Conservation (phyloP, 2,329 filamentous ascomycete species). For the Penicillium sp. region DNA sequence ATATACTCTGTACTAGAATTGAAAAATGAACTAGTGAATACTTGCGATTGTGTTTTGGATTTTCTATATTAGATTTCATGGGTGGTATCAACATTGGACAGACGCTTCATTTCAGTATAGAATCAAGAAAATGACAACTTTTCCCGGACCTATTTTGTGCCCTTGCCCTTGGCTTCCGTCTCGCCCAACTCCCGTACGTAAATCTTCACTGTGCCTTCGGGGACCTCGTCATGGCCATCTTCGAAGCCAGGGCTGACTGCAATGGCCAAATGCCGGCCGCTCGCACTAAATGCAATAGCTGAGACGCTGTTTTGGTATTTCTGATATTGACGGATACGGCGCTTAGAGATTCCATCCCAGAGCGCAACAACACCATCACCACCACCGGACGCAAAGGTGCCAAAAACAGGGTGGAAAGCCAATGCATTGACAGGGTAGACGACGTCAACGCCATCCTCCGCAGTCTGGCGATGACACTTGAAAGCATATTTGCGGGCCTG, state of each 20-base stretch:
- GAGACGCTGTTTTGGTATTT: slow-evolving; percentile 77
- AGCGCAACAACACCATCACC: slow-evolving; percentile 89
- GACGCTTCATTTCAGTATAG: slow-evolving; percentile 11
- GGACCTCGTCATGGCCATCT: slow-evolving; percentile 74
- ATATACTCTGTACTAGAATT: neutral
- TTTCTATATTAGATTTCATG: slow-evolving; percentile 15
- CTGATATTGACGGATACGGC: slow-evolving; percentile 84
- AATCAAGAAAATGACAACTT: slow-evolving; percentile 2
- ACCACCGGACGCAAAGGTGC: slow-evolving; percentile 85
- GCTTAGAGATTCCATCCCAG: slow-evolving; percentile 89
- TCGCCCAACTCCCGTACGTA: slow-evolving; percentile 81
- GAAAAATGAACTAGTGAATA: slow-evolving; percentile 10
- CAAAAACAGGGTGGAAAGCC: slow-evolving; percentile 77
- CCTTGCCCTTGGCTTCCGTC: slow-evolving; percentile 83
- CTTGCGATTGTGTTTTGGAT: neutral
- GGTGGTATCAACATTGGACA: slow-evolving; percentile 19
- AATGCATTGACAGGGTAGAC: slow-evolving; percentile 91
- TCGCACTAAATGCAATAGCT: slow-evolving; percentile 70
- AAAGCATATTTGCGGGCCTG: slow-evolving; percentile 96
- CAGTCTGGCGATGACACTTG: slow-evolving; percentile 87
- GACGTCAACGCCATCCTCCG: slow-evolving; percentile 64
- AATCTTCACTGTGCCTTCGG: slow-evolving; percentile 70
- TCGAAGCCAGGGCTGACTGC: slow-evolving; percentile 85
- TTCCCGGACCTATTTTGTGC: slow-evolving; percentile 55
- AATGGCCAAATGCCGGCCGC: slow-evolving; percentile 76